phyloP scores from a whole-genome alignment of 805 yeast genomes.

The Kodamaea laetipori region DNA sequence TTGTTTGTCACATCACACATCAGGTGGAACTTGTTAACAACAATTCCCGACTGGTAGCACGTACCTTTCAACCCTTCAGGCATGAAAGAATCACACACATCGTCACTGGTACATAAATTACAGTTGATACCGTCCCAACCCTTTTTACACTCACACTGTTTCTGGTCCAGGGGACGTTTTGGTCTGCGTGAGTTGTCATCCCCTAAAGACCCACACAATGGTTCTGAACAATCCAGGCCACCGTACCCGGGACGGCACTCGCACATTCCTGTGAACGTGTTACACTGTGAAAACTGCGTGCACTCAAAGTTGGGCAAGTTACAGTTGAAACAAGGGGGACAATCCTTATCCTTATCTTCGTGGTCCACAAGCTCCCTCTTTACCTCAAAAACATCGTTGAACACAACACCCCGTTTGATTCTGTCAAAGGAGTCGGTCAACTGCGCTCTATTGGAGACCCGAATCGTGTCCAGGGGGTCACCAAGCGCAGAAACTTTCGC shows the following conservation, averaged over 20 bases:
- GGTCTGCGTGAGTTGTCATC: slow-evolving; percentile 69
- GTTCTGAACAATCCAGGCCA: slow-evolving; percentile 87
- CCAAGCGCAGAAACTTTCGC: slow-evolving; percentile 1
- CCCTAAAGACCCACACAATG: slow-evolving; percentile 79
- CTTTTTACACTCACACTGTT: slow-evolving; percentile 65
- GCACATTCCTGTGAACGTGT: slow-evolving; percentile 85
- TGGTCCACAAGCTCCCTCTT: slow-evolving; percentile 12
- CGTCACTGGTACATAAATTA: slow-evolving; percentile 74
- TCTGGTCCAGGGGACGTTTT: slow-evolving; percentile 49
- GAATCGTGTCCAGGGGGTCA: not conserved
- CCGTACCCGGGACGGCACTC: slow-evolving; percentile 93
- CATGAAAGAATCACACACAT: slow-evolving; percentile 81
- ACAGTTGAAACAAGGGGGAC: slow-evolving; percentile 96
- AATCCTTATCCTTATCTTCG: slow-evolving; percentile 32
- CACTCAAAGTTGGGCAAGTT: slow-evolving; percentile 88
- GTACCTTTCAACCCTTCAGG: slow-evolving; percentile 86
- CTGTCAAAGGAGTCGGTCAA: slow-evolving; percentile 21
- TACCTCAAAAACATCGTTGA: slow-evolving; percentile 29
- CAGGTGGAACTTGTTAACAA: slow-evolving; percentile 80
- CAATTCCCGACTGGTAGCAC: slow-evolving; percentile 82
- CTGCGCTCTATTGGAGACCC: not conserved
- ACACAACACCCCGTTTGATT: slow-evolving; percentile 23
- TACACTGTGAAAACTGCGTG: slow-evolving; percentile 87
- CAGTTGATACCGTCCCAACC: slow-evolving; percentile 98
- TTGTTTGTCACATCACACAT: slow-evolving; percentile 93